Evolutionary conservation across 306 rosid species (phyloP).

Genomic region (Pueraria montana): DNA sequence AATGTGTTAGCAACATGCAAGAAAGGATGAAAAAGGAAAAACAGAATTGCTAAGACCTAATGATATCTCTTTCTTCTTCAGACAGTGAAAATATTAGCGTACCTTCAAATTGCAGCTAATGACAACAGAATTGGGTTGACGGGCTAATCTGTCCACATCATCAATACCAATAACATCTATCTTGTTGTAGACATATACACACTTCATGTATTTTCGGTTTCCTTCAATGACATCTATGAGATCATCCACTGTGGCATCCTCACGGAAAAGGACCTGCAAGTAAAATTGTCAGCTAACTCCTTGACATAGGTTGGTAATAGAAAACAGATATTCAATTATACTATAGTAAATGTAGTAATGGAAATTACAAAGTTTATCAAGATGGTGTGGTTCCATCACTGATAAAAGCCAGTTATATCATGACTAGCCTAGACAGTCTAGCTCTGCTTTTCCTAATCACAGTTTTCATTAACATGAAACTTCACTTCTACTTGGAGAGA

Average conservation of each 20-base stretch:
- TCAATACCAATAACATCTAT: conserved; percentile 97
- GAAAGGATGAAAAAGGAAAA: not conserved
- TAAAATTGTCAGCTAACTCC: conserved; percentile 35
- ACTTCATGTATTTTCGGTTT: conserved; percentile 98
- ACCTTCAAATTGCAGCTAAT: conserved; percentile 96
- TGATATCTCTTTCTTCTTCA: conserved; percentile 22
- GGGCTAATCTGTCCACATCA: conserved; percentile 94
- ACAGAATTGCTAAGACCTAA: not conserved
- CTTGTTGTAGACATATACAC: conserved; percentile 97
- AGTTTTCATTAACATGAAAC: not conserved
- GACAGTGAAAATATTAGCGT: conserved; percentile 46
- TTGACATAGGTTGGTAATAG: conserved; percentile 16
- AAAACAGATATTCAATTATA: conserved; percentile 1
- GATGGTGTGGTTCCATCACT: conserved; percentile 17
- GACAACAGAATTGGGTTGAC: conserved; percentile 95
- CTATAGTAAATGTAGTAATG: conserved; percentile 8
- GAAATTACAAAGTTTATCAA: conserved; percentile 35
- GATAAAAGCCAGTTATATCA: conserved; percentile 29
- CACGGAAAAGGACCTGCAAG: conserved; percentile 90
- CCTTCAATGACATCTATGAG: conserved; percentile 99
- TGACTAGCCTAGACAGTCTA: conserved; percentile 26
- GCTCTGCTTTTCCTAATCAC: conserved; percentile 30
- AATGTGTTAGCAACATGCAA: conserved; percentile 13
- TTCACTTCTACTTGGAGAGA: conserved; percentile 23
- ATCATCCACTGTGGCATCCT: conserved; percentile 98